phyloP scores from a whole-genome alignment of 2,329 filamentous ascomycete species.

The Eurotiales sp. region DNA sequence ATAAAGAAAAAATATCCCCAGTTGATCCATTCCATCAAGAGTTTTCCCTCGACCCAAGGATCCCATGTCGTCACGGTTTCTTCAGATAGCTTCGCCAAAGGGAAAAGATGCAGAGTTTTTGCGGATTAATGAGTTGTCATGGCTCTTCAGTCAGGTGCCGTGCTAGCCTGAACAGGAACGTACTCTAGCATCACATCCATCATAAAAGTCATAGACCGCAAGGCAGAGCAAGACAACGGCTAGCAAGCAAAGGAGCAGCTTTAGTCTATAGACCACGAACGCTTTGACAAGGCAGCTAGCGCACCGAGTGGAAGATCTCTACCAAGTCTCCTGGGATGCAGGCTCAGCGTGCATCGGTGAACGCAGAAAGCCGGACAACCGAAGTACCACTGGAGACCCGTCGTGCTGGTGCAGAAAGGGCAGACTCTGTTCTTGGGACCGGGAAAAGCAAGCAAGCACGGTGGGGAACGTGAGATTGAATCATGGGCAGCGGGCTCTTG shows the following conservation, averaged over 20 bases:
- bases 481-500: not conserved
- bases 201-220: too few species aligned
- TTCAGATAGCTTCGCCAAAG: not conserved
- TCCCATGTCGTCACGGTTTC: conserved; percentile 1
- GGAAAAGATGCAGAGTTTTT: too few species aligned
- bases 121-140: too few species aligned
- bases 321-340: too few species aligned
- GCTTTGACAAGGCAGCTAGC: conserved; percentile 6
- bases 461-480: not conserved
- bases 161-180: conserved; percentile 10
- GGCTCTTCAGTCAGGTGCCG: not conserved
- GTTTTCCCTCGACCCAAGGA: not conserved
- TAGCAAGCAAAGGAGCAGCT: too few species aligned
- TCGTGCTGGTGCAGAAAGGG: not conserved
- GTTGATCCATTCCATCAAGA: not conserved
- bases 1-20: not conserved
- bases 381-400: not conserved
- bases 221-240: too few species aligned
- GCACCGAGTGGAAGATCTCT: too few species aligned
- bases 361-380: conserved; percentile 1
- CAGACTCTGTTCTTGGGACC: not conserved
- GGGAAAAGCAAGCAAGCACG: not conserved
- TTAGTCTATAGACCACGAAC: too few species aligned
- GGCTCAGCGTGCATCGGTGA: too few species aligned
- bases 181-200: conserved; percentile 12